Percentiles rank a stretch among this genome's conserved stretches.
These are phyloP conservation scores for Schwanniomyces pseudopolymorphus DNA, from an alignment of 805 yeast genomes.

Conservation along the genomic window DNA sequence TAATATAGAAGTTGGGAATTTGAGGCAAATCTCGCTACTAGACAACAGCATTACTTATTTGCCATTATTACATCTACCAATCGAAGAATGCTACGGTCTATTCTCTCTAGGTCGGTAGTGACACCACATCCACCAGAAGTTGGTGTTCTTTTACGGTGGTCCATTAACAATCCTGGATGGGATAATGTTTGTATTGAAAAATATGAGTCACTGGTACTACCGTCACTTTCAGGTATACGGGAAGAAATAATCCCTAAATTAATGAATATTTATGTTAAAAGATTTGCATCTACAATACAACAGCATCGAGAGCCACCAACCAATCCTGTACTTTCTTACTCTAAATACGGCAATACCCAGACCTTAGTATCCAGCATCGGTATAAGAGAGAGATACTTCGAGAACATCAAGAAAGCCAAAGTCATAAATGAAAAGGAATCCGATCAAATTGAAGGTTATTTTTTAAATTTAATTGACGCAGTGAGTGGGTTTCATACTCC, in stretches of 20 bases:
- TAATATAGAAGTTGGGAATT: background rate
- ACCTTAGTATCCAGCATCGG: background rate
- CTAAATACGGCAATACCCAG: background rate
- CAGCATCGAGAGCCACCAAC: background rate
- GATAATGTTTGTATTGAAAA: slow-evolving; percentile 4
- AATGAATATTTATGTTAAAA: background rate
- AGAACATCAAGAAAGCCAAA: slow-evolving; percentile 6
- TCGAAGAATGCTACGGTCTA: slow-evolving; percentile 7
- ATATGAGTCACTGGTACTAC: slow-evolving; percentile 6
- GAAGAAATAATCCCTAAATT: background rate
- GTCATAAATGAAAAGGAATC: slow-evolving; percentile 7
- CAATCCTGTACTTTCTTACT: background rate
- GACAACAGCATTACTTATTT: background rate
- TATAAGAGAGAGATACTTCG: slow-evolving; percentile 12
- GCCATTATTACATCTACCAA: background rate
- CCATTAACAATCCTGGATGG: slow-evolving; percentile 7
- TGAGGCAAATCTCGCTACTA: background rate
- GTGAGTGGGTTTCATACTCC: slow-evolving; percentile 17
- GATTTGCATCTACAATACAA: background rate
- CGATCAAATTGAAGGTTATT: slow-evolving; percentile 14
- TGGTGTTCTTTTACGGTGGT: slow-evolving; percentile 5
- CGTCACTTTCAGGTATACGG: background rate
- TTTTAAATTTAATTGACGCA: slow-evolving; percentile 21
- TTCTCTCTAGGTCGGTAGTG: background rate
- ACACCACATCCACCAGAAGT: slow-evolving; percentile 2